These are phyloP conservation scores for Trichocladium antarcticum DNA, from an alignment of 495 filamentous ascomycete genomes.

Conservation along the genomic window DNA sequence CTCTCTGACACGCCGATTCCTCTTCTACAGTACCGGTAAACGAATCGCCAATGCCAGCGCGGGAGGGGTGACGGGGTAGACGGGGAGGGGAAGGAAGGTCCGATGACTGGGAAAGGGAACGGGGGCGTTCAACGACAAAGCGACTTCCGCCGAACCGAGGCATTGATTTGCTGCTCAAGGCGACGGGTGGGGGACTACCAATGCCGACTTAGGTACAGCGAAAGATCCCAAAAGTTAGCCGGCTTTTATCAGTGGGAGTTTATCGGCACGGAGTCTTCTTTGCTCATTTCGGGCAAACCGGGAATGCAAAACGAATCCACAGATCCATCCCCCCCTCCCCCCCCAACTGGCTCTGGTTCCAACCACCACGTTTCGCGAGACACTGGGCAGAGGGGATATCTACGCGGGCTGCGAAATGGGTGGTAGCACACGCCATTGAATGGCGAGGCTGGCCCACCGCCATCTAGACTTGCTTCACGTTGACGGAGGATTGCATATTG, in stretches of 20 bases:
- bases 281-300: slow-evolving; percentile 3
- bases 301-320: slow-evolving; percentile 9
- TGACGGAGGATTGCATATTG: too few species aligned
- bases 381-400: too few species aligned
- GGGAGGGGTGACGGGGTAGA: not conserved
- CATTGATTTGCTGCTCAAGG: not conserved
- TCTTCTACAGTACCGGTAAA: slow-evolving; percentile 26
- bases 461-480: too few species aligned
- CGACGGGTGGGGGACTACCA: not conserved
- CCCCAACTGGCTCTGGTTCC: not conserved
- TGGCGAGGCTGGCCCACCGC: too few species aligned
- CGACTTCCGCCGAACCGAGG: slow-evolving; percentile 1
- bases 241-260: slow-evolving; percentile 4
- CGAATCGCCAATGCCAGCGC: not conserved
- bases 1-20: not conserved
- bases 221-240: slow-evolving; percentile 2
- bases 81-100: not conserved
- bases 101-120: not conserved
- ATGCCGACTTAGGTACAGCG: not conserved
- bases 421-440: too few species aligned
- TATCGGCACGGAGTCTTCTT: not conserved
- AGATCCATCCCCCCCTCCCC: slow-evolving; percentile 1
- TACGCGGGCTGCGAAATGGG: too few species aligned
- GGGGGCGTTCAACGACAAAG: not conserved
- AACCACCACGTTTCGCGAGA: too few species aligned